Evolutionary conservation across 2,329 filamentous ascomycete genomes (phyloP).

Genomic region (Parascedosporium putredinis): DNA sequence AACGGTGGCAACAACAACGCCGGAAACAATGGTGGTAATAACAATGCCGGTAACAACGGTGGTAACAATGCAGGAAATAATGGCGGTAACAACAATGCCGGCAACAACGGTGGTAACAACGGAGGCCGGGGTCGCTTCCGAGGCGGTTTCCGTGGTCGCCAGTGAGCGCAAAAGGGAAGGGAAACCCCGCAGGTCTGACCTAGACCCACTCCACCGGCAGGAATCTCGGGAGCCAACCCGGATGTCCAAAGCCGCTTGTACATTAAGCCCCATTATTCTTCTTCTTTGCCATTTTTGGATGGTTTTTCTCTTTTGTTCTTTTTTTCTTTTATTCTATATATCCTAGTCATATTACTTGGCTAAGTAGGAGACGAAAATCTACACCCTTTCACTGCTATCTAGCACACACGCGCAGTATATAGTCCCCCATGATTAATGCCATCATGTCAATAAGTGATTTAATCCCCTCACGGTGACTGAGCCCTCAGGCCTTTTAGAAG

Average conservation of each 20-base stretch:
- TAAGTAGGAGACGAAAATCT: too few relatives aligned
- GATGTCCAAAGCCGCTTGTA: background rate
- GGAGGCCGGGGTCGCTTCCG: background rate
- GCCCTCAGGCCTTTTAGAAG: too few relatives aligned
- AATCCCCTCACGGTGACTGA: too few relatives aligned
- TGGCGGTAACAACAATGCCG: conserved; percentile 15
- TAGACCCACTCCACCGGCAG: too few relatives aligned
- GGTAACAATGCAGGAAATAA: conserved; percentile 12
- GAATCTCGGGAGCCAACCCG: too few relatives aligned
- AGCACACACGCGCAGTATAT: too few relatives aligned
- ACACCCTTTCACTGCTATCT: too few relatives aligned
- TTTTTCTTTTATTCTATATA: background rate
- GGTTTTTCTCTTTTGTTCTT: background rate
- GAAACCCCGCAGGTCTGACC: too few relatives aligned
- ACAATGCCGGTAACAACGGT: background rate
- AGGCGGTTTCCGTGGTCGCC: background rate
- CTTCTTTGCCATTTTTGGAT: background rate
- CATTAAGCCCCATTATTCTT: too few relatives aligned
- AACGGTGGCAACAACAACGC: conserved; percentile 9
- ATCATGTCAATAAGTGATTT: too few relatives aligned
- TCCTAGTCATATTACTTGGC: background rate
- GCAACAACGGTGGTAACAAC: conserved; percentile 13
- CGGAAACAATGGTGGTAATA: background rate
- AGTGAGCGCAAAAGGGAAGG: too few relatives aligned
- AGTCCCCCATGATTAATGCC: too few relatives aligned